A percentile compares a stretch with the other conserved stretches of the same genome.
Conservation (phyloP, 148 eudicot genomes). For the Gaultheria prostrata region DNA sequence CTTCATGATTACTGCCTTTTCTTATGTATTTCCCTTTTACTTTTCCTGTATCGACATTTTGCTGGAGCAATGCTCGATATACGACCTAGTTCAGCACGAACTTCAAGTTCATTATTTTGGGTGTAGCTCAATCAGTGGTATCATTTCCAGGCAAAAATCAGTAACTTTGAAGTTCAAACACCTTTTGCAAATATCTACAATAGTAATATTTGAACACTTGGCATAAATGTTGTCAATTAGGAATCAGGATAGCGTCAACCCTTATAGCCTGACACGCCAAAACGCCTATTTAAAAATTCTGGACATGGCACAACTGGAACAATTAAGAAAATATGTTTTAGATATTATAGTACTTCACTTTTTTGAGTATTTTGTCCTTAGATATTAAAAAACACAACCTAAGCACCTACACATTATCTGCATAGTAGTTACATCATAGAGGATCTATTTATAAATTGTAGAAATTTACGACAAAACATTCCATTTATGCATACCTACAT, state of each 20-base stretch:
- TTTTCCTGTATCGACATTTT: background rate
- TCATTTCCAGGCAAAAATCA: background rate
- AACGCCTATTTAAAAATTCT: background rate
- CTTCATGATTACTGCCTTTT: background rate
- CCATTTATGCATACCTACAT: background rate
- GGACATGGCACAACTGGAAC: background rate
- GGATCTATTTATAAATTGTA: background rate
- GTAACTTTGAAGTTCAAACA: background rate
- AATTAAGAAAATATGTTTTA: background rate
- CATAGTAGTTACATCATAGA: background rate
- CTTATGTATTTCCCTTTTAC: background rate
- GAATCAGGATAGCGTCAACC: background rate
- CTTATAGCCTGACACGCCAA: background rate
- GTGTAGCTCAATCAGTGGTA: background rate
- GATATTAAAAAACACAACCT: background rate
- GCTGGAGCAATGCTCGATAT: background rate
- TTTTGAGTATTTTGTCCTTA: background rate
- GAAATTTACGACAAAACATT: background rate
- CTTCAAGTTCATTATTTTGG: background rate
- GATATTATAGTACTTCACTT: background rate
- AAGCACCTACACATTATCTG: background rate
- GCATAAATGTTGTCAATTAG: background rate
- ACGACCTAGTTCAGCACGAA: background rate
- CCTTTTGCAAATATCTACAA: background rate
- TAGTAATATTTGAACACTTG: background rate